Base-by-base conservation (phyloP, 306 rosid species). In the Trichosanthes cucumerina region DNA sequence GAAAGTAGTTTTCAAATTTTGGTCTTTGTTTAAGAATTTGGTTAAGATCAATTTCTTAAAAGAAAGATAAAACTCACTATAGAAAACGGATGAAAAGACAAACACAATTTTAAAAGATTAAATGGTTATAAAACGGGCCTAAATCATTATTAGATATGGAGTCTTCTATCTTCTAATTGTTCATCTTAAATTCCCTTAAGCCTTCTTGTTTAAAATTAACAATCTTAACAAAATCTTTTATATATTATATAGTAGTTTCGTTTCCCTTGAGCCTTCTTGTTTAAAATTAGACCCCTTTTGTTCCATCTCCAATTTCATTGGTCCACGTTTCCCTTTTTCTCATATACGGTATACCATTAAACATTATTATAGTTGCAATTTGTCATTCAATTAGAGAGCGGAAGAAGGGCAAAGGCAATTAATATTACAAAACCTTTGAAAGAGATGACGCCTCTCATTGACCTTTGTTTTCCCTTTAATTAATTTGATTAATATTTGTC, bases 381-480 rank as follows among this genome's bases (percentile, higher is more conserved):
- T 70, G 75, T 38, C 34, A 68, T 36, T 65, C 1, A 36, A 34
- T 34, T 64, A 64, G 72, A 64, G 47, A 7, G 72, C 19, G 15
- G 24, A 34, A 0, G 9, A 28, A 60, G 33, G 15, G 65, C 7
- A 52, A 81, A 64, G 76, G 71, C 76, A 80, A 81, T 84, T 80
- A 38, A 77, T 79, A 19, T 65, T 64, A 57, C 7, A 19, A 65
- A 80, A 80, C 72, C 82, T 78, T 81, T 68, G 85, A 86, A 86
- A 87, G 83, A 70, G 79, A 84, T 85, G 34, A 39, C 14, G 19
- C 7, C 18, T 38, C 56, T 6, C 87, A 91, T 91, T 93, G 98
- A 95, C 92, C 97, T 84, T 80, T 75, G 88, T 83, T 88, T 89
- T 83, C 66, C 47, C 75, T 84, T 83, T 81, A 83, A 79, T 82